Percentiles rank a stretch among this genome's conserved stretches.
These are phyloP conservation scores for Schwanniomyces polymorphus DNA, from an alignment of 805 yeast species.

Conservation along the genomic window DNA sequence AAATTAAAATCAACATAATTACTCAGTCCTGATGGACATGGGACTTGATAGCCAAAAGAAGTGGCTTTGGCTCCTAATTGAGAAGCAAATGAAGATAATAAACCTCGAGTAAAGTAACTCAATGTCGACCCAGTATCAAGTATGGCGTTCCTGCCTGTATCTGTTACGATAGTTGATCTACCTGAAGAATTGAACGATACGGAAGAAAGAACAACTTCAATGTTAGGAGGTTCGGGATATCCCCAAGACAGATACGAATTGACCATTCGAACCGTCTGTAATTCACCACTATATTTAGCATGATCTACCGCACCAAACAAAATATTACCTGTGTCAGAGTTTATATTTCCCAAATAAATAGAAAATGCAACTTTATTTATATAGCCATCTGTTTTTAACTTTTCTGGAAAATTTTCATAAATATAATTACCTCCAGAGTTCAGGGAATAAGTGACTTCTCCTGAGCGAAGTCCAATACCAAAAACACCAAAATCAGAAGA, in stretches of 20 bases:
- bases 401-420: constrained; percentile 41
- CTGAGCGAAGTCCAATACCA: constrained; percentile 68
- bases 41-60: constrained; percentile 47
- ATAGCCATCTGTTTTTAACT: constrained; percentile 29
- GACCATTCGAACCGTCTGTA: constrained; percentile 37
- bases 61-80: constrained; percentile 42
- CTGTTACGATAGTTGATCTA: constrained; percentile 12
- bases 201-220: constrained; percentile 50
- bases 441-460: constrained; percentile 55
- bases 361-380: constrained; percentile 36
- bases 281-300: constrained; percentile 34
- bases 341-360: constrained; percentile 29
- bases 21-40: constrained; percentile 33
- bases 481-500: constrained; percentile 69
- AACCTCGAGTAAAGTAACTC: constrained; percentile 41
- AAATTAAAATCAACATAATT: constrained; percentile 48
- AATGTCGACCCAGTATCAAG: constrained; percentile 39
- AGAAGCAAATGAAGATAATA: constrained; percentile 33
- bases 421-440: constrained; percentile 17
- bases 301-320: no score
- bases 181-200: constrained; percentile 18
- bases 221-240: constrained; percentile 40
- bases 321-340: constrained; percentile 28
- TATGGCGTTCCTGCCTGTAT: constrained; percentile 20
- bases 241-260: constrained; percentile 37